phyloP scores from a whole-genome alignment of 2,329 filamentous ascomycete genomes.

The Epicoccum sorghinum region DNA sequence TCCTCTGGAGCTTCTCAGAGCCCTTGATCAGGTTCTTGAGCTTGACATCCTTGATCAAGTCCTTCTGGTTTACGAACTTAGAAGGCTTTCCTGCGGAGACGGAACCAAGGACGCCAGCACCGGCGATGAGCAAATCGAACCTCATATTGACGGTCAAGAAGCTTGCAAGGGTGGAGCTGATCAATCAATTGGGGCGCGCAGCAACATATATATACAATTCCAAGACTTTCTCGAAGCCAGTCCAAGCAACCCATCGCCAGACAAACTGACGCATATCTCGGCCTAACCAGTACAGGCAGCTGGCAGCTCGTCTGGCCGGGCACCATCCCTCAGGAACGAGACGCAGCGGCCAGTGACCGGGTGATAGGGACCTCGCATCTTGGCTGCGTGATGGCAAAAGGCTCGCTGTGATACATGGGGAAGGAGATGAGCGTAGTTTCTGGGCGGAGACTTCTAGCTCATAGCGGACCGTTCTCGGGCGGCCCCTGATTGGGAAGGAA shows the following conservation, averaged over 20 bases:
- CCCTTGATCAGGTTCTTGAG: conserved; percentile 41
- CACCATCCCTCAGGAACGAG: conserved; percentile 27
- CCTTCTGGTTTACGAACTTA: conserved; percentile 17
- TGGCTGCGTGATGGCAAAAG: conserved; percentile 26
- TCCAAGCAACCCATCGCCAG: not conserved
- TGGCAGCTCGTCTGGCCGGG: conserved; percentile 10
- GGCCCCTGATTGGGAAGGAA: conserved; percentile 36
- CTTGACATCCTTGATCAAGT: conserved; percentile 34
- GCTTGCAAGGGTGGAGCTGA: conserved; percentile 16
- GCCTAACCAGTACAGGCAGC: conserved; percentile 33
- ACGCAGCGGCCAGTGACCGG: conserved; percentile 13
- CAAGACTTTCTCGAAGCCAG: not conserved
- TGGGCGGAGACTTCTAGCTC: conserved; percentile 22
- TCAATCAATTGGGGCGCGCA: not conserved
- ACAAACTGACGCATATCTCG: conserved; percentile 2
- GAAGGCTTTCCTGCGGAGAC: conserved; percentile 11
- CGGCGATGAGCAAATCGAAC: conserved; percentile 34
- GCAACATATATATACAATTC: conserved; percentile 27
- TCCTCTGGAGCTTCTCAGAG: conserved; percentile 41
- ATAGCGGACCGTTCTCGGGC: conserved; percentile 14
- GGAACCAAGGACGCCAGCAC: conserved; percentile 25
- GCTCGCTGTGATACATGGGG: conserved; percentile 25
- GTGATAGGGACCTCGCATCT: conserved; percentile 23
- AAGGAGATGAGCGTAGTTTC: conserved; percentile 27
- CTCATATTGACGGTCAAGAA: conserved; percentile 34